Evolutionary conservation across 2,329 filamentous ascomycete genomes (phyloP).

Genomic region (Xylariales sp.): DNA sequence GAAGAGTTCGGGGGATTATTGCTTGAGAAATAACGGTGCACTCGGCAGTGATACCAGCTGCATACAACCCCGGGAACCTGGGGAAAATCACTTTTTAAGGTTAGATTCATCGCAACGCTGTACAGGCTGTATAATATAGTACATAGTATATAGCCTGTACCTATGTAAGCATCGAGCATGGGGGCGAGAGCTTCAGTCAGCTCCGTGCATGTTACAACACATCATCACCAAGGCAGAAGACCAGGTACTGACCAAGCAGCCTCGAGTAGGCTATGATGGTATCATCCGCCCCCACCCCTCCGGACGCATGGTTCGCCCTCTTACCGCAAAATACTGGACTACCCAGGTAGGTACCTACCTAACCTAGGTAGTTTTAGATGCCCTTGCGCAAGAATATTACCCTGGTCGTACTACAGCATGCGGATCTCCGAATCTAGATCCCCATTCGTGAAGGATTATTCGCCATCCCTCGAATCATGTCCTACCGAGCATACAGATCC

Average conservation of each 20-base stretch:
- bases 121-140: slow-evolving; percentile 1
- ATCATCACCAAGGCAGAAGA: background rate
- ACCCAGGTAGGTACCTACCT: too few relatives aligned
- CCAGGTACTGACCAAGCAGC: too few relatives aligned
- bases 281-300: background rate
- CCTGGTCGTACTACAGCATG: slow-evolving; percentile 2
- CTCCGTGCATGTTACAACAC: slow-evolving; percentile 10
- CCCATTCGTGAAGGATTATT: slow-evolving; percentile 2
- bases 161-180: slow-evolving; percentile 5
- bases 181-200: slow-evolving; percentile 15
- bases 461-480: background rate
- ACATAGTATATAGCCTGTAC: too few relatives aligned
- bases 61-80: slow-evolving; percentile 30
- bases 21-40: slow-evolving; percentile 15
- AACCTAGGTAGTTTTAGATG: background rate
- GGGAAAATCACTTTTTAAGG: slow-evolving; percentile 36
- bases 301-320: slow-evolving; percentile 7
- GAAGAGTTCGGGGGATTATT: slow-evolving; percentile 9
- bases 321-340: background rate
- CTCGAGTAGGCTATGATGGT: too few relatives aligned
- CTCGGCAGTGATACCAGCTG: slow-evolving; percentile 20
- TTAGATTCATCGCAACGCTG: slow-evolving; percentile 30
- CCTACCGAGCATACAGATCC: slow-evolving; percentile 13
- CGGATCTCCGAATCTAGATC: background rate
- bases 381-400: slow-evolving; percentile 7